Base-by-base conservation (phyloP, 768 basidiomycete genomes). In the Calocybe gangraenosa region DNA sequence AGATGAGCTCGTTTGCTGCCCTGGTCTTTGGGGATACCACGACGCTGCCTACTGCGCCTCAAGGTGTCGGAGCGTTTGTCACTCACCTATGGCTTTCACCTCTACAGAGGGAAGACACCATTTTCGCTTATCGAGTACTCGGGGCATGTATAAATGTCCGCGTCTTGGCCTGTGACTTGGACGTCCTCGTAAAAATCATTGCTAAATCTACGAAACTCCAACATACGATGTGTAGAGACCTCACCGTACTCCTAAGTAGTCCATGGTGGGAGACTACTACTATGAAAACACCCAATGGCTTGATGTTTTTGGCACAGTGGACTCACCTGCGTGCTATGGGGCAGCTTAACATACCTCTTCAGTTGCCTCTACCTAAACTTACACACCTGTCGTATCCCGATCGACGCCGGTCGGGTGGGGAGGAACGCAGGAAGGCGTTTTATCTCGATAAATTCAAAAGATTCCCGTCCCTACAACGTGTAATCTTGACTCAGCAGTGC, bases 71-170 rank as follows among this genome's bases (percentile, higher is more conserved):
- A 0, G 22, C 38, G 13, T 50, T 65, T 18, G 51, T 69, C 18
- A 60, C 58, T 30, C 50, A 62, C 32, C 58, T 67, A 34, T 69
- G 68, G 68, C 57, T 66, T 2, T 62, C 62, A 1, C 63, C 66
- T 8, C 49, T 60, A 15, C 57, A 59, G 20, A 55, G 58, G 25
- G 61, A 59, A 17, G 42, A 58, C 39, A 48, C 38, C 22, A 20
- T 20, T 1, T 25, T 47, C 14, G 53, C 47, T 7, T 50, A 47
- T 21, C 37, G 31, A 19, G 62, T 68, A 30, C 53, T 68, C 17
- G 58, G 55, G 37, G 53, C 55, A 28, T 69, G 68, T 46, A 59
- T 51, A 8, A 62, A 64, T 21, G 45, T 69, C 40, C 53, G 49
- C 22, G 54, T 58, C 0, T 57, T 69, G 1, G 68, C 65, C 3